Evolutionary conservation across 305 asterid genomes (phyloP).

Genomic region (Solanum hybrid): DNA sequence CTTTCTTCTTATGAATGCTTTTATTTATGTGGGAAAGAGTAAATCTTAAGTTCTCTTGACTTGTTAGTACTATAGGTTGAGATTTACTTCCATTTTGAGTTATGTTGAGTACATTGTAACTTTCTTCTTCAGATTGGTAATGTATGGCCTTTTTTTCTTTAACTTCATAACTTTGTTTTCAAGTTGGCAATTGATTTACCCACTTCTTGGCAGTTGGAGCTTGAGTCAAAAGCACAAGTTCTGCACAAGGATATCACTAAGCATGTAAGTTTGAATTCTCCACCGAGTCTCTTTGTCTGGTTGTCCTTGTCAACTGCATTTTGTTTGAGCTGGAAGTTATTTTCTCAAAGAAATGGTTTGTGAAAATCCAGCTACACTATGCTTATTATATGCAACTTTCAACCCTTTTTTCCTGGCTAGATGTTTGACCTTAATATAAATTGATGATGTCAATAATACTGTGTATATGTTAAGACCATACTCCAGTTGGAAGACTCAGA

Average conservation of each 20-base stretch:
- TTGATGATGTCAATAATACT: not conserved
- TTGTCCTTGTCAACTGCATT: not conserved
- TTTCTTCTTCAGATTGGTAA: not conserved
- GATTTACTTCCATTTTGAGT: not conserved
- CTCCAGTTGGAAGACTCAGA: not conserved
- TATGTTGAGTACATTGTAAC: not conserved
- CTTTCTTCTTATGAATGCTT: not conserved
- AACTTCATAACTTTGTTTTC: not conserved
- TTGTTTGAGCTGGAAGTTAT: conserved; percentile 2
- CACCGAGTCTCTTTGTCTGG: not conserved
- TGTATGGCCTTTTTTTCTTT: not conserved
- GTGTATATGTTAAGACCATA: not conserved
- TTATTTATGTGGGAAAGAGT: not conserved
- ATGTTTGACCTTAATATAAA: not conserved
- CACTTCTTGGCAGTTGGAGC: conserved; percentile 47
- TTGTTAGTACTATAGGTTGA: not conserved
- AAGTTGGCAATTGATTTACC: not conserved
- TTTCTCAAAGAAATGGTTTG: not conserved
- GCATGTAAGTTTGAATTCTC: conserved; percentile 41
- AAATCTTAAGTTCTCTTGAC: not conserved
- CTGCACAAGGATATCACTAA: conserved; percentile 72
- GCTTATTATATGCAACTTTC: not conserved
- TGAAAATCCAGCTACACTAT: not conserved
- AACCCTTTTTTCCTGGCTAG: not conserved
- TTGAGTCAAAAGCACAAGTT: conserved; percentile 58